Base-by-base conservation (phyloP, 225 moss, liverwort and hornwort species). In the Ulota crispa region DNA sequence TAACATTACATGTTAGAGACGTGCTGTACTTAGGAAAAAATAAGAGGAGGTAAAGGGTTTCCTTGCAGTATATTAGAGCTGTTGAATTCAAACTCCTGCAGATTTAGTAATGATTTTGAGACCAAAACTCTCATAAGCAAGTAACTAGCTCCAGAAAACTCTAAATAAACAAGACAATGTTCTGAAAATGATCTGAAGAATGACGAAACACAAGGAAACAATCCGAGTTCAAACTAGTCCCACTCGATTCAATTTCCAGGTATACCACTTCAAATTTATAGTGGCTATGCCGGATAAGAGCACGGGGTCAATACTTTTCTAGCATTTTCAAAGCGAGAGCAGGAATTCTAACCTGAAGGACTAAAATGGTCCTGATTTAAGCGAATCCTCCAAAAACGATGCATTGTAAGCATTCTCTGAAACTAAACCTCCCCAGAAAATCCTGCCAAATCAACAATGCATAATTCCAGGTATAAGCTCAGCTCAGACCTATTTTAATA, bases 351-450 rank as follows among this genome's bases (percentile, higher is more conserved):
- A 95, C 94, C 89, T 98, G 85, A 55, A 91, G 83, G 36, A 89
- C 93, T 67, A 91, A 64, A 67, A 86, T 91, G 41, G 21, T 18
- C 87, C 93, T 37, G 88, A 82, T 57, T 79, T 80, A 76, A 92
- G 89, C 68, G 89, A 87, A 75, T 86, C 86, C 79, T 91, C 90
- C 81, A 92, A 76, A 26, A 84, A 67, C 34, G 95, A 90, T 78
- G 89, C 86, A 85, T 98, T 95, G 28, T 85, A 83, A 78, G 93
- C 93, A 86, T 90, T 93, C 24, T 87, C 90, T 26, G 92, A 93
- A 77, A 95, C 94, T 11, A 88, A 88, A 71, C 87, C 94, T 85
- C 90, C 93, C 94, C 87, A 93, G 54, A 39, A 95, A 95, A 95
- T 54, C 93, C 95, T 95, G 86, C 75, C 79, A 71, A 72, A 34